Conservation (phyloP, 805 yeast genomes). For the Starmerella sp. region DNA sequence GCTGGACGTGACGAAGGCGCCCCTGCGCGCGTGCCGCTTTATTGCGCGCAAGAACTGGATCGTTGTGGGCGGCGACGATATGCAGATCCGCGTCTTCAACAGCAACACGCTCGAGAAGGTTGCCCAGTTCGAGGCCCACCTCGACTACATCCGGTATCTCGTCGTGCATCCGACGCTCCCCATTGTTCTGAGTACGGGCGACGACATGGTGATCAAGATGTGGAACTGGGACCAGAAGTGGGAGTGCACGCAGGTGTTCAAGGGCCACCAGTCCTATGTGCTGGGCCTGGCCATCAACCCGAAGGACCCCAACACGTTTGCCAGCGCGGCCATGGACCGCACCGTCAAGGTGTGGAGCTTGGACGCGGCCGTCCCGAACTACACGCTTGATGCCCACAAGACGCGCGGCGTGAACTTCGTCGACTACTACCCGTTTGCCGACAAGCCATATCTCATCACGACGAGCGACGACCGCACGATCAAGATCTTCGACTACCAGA, state of each 20-base stretch:
- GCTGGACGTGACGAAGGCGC: slow-evolving; percentile 89
- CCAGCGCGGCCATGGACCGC: slow-evolving; percentile 90
- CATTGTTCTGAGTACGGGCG: slow-evolving; percentile 75
- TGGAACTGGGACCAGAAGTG: slow-evolving; percentile 98
- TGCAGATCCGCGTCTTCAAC: slow-evolving; percentile 84
- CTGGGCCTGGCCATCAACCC: slow-evolving; percentile 94
- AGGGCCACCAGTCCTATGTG: slow-evolving; percentile 91
- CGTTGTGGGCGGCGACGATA: slow-evolving; percentile 91
- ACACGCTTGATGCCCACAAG: slow-evolving; percentile 83
- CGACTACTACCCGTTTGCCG: slow-evolving; percentile 93
- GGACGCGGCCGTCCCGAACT: slow-evolving; percentile 78
- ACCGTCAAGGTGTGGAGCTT: slow-evolving; percentile 95
- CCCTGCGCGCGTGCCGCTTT: slow-evolving; percentile 90
- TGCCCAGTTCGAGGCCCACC: slow-evolving; percentile 94
- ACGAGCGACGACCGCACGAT: slow-evolving; percentile 83
- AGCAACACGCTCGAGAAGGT: slow-evolving; percentile 92
- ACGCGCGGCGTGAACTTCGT: slow-evolving; percentile 91
- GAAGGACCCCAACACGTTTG: slow-evolving; percentile 94
- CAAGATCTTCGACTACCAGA: slow-evolving; percentile 93
- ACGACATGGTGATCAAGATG: slow-evolving; percentile 79
- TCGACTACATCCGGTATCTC: slow-evolving; percentile 86
- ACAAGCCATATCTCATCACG: slow-evolving; percentile 89
- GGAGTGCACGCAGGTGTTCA: slow-evolving; percentile 80
- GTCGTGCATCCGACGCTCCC: slow-evolving; percentile 94
- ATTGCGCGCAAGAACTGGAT: slow-evolving; percentile 96